Percentiles rank a stretch among this genome's conserved stretches.
phyloP scores from a whole-genome alignment of 1,139 yeast genomes.

The Zygosaccharomyces pseudobailii region DNA sequence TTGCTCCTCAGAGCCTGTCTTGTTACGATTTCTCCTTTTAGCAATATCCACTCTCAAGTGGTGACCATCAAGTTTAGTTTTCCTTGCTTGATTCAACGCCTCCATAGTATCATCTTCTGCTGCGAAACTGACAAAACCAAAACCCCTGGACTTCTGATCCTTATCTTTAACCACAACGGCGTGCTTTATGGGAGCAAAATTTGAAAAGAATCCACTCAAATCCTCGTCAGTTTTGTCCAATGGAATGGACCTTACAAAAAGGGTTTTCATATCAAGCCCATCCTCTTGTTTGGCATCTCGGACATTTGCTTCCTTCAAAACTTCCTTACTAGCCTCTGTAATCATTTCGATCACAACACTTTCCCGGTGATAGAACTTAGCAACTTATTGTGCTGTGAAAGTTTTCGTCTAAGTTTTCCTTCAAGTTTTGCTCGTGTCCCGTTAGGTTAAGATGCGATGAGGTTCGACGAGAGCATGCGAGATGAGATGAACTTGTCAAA shows the following conservation, averaged over 20 bases:
- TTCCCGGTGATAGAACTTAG: not conserved
- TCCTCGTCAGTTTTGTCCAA: slow-evolving; percentile 75
- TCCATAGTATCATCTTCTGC: slow-evolving; percentile 76
- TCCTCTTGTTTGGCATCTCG: slow-evolving; percentile 16
- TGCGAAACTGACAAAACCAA: slow-evolving; percentile 91
- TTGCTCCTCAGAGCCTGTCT: slow-evolving; percentile 15
- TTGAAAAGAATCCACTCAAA: slow-evolving; percentile 77
- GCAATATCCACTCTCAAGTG: slow-evolving; percentile 80
- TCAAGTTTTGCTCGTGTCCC: too few relatives aligned
- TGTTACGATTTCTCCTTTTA: slow-evolving; percentile 74
- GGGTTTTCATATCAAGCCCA: slow-evolving; percentile 47
- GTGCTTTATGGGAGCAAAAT: slow-evolving; percentile 91
- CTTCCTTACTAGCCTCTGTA: slow-evolving; percentile 8
- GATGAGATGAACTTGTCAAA: slow-evolving; percentile 19
- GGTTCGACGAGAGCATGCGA: slow-evolving; percentile 21
- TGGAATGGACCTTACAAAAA: slow-evolving; percentile 84
- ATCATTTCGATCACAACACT: not conserved
- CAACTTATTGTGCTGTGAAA: not conserved
- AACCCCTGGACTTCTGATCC: slow-evolving; percentile 74
- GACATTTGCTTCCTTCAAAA: not conserved
- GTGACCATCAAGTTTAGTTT: slow-evolving; percentile 59
- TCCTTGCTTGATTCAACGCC: slow-evolving; percentile 69
- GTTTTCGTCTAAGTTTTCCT: too few relatives aligned
- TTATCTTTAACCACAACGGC: slow-evolving; percentile 85
- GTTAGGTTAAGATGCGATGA: not conserved